Base-by-base conservation (phyloP, 495 filamentous ascomycete genomes). In the Arthonia radiata region DNA sequence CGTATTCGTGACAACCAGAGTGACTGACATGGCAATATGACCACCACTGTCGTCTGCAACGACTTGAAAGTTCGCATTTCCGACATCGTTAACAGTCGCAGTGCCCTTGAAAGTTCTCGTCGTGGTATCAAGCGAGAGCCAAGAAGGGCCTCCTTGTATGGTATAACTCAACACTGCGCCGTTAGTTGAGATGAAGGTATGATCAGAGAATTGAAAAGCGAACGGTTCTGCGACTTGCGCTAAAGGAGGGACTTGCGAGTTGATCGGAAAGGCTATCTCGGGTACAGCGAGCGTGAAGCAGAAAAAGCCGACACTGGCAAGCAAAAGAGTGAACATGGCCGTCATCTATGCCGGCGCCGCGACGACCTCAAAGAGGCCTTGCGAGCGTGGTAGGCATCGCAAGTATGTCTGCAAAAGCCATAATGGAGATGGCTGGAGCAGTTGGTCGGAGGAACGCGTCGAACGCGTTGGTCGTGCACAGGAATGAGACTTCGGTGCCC, bases 201-300 rank as follows among this genome's bases (percentile, higher is more conserved):
- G 59, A 9, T 53, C 46, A 3, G 72, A 66, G 42, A 82, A 73
- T 19, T 54, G 49, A 46, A 80, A 82, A 18, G 46, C 50, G 46
- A 71, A 82, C 0, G 55, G 50, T 34, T 71, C 35, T 5, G 56
- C 58, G 4, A 70, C 53, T 29, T 71, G 61, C 3, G 73, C 77
- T 27, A 79, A 67, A 3, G 71, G 71, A 19, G 75, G 75, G 7
- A 80, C 56, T 40, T 86, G 75, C 4, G 72, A 57, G 43, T 80
- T 79, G 35, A 82, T 56, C 0, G 72, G 72, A 27, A 78, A 71
- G 18, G 61, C 60, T 26, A 69, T 50, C 29, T 42, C 33, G 28
- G 59, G 54, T 25, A 40, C 43, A 24, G 62, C 63, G n/a, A n/a
- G n/a, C n/a, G n/a, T n/a, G n/a, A n/a, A n/a, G n/a, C n/a, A n/a